A percentile compares a stretch with the other conserved stretches of the same genome.
Evolutionary conservation across 2,329 filamentous ascomycete species (phyloP).

Genomic region (Phymatotrichopsis omnivora): DNA sequence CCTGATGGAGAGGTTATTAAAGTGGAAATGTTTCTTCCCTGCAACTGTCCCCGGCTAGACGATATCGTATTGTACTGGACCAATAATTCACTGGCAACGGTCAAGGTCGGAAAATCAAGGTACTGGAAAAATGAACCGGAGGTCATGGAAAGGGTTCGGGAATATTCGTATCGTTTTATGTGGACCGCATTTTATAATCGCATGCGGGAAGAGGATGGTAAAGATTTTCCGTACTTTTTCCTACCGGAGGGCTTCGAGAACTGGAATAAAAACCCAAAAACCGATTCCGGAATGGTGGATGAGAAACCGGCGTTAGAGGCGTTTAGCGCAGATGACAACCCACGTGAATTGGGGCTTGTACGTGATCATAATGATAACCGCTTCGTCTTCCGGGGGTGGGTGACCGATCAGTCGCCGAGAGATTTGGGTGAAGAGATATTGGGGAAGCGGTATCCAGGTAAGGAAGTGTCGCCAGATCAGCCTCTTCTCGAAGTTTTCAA

Average conservation of each 20-base stretch:
- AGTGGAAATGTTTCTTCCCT: constrained; percentile 26
- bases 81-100: constrained; percentile 16
- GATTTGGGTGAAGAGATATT: constrained; percentile 8
- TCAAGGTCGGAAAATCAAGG: constrained; percentile 14
- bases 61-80: constrained; percentile 25
- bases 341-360: not conserved
- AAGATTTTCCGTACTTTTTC: constrained; percentile 26
- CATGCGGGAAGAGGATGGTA: constrained; percentile 16
- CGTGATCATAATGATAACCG: constrained; percentile 4
- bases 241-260: constrained; percentile 10
- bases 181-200: no score
- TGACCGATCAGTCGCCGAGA: constrained; percentile 18
- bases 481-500: constrained; percentile 25
- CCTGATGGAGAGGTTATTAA: constrained; percentile 7
- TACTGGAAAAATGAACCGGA: constrained; percentile 11
- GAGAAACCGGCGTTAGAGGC: constrained; percentile 13
- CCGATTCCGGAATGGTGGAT: not conserved
- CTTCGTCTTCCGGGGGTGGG: constrained; percentile 16
- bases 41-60: constrained; percentile 23
- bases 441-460: constrained; percentile 17
- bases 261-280: no score
- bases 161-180: no score
- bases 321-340: not conserved
- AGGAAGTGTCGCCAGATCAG: constrained; percentile 15
- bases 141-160: constrained; percentile 19